phyloP scores from a whole-genome alignment of 2,329 filamentous ascomycete genomes.

The Colletotrichum melonis region DNA sequence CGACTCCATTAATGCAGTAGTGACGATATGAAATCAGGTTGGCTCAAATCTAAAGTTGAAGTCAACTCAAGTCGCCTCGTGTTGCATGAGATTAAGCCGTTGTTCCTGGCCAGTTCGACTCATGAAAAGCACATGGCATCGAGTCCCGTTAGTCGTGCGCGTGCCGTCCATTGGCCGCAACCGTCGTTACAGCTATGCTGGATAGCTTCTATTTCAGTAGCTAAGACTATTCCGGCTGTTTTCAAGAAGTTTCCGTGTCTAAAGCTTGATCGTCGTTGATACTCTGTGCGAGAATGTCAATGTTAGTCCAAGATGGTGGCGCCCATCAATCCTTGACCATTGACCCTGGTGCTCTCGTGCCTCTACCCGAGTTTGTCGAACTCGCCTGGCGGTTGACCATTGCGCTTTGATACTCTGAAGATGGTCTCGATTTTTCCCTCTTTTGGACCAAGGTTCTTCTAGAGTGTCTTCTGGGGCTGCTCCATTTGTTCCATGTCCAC shows the following conservation, averaged over 20 bases:
- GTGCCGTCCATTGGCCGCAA: not conserved
- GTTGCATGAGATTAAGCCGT: constrained; percentile 10
- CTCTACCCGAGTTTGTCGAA: not conserved
- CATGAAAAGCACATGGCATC: constrained; percentile 1
- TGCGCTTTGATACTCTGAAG: constrained; percentile 9
- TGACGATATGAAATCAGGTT: not conserved
- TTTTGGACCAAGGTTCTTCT: constrained; percentile 28
- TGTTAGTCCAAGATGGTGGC: not conserved
- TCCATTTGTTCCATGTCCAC: constrained; percentile 19
- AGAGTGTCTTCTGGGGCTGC: constrained; percentile 26
- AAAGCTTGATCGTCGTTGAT: not conserved
- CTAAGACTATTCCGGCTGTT: constrained; percentile 8
- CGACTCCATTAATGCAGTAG: not conserved
- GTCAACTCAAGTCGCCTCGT: constrained; percentile 28
- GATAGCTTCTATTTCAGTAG: not conserved
- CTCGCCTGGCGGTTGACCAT: not conserved
- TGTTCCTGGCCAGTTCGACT: constrained; percentile 20
- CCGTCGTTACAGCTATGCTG: not conserved
- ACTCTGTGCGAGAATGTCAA: not conserved
- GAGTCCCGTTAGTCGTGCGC: constrained; percentile 9
- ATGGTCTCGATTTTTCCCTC: not conserved
- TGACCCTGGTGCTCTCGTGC: not conserved
- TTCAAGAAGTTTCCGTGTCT: constrained; percentile 29
- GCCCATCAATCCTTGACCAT: constrained; percentile 3
- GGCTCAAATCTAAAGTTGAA: constrained; percentile 3